Conservation (phyloP, 1,139 yeast genomes). For the Candida mesenterica region DNA sequence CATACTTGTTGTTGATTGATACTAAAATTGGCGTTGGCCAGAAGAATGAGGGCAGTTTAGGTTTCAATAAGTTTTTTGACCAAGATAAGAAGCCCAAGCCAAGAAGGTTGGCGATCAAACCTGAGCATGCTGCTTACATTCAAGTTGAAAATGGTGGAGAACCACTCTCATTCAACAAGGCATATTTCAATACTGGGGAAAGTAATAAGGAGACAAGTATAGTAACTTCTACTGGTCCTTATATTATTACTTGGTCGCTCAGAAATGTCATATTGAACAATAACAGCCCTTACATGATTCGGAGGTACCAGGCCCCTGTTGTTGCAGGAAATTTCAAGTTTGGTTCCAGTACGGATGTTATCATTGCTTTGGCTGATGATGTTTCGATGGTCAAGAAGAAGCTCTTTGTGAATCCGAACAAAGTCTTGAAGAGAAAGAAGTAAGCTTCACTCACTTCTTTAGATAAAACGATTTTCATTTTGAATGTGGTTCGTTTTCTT, state of each 20-base stretch:
- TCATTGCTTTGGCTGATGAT: constrained; percentile 69
- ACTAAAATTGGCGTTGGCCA: constrained; percentile 58
- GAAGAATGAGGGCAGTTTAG: constrained; percentile 57
- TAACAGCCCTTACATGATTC: constrained; percentile 57
- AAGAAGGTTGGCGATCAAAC: constrained; percentile 61
- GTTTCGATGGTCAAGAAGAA: constrained; percentile 62
- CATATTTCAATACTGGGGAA: constrained; percentile 71
- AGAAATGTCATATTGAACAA: constrained; percentile 52
- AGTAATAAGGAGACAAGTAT: constrained; percentile 66
- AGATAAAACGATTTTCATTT: too few relatives aligned
- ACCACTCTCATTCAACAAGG: constrained; percentile 59
- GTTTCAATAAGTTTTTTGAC: constrained; percentile 65
- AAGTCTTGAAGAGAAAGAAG: constrained; percentile 2
- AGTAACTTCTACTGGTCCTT: constrained; percentile 77
- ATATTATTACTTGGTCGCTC: constrained; percentile 79
- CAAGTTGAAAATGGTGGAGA: constrained; percentile 49
- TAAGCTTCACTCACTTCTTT: constrained; percentile 6
- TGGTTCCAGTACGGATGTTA: constrained; percentile 68
- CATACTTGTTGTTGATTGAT: constrained; percentile 69
- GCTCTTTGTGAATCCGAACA: constrained; percentile 33
- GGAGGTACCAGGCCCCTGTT: constrained; percentile 56
- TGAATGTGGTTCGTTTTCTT: too few relatives aligned
- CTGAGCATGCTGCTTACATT: constrained; percentile 72
- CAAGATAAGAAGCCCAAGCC: constrained; percentile 69
- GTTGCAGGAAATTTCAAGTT: constrained; percentile 78